Conservation (phyloP, 1,284 basidiomycete species). For the Puccinia hordei region DNA sequence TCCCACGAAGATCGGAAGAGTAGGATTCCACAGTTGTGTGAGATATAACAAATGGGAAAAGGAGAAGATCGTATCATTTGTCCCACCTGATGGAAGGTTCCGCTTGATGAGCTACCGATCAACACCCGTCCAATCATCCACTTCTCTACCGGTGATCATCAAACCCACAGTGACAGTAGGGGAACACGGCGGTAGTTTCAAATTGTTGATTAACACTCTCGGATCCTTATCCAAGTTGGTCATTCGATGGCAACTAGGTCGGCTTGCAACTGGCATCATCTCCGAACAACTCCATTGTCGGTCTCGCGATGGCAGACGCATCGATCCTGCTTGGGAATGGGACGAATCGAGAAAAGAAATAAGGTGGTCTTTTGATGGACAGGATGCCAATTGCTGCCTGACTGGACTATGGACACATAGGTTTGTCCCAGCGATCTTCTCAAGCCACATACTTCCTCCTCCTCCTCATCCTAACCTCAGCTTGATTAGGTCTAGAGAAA, state of each 20-base stretch:
- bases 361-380: not conserved
- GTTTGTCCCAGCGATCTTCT: conserved; percentile 4
- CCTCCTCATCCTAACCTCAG: too few relatives aligned
- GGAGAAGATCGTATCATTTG: conserved; percentile 79
- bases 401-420: conserved; percentile 30
- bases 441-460: too few relatives aligned
- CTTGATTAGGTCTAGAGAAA: conserved; percentile 27
- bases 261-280: conserved; percentile 3
- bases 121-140: not conserved
- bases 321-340: conserved; percentile 21
- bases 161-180: conserved; percentile 4
- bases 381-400: conserved; percentile 18
- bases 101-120: conserved; percentile 77
- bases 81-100: conserved; percentile 91
- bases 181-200: conserved; percentile 21
- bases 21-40: conserved; percentile 86
- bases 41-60: conserved; percentile 77
- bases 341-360: conserved; percentile 19
- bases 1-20: conserved; percentile 72
- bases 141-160: not conserved
- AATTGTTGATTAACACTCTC: not conserved
- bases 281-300: conserved; percentile 25
- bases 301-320: not conserved
- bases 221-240: not conserved
- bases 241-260: conserved; percentile 15